Percentiles rank a stretch among this genome's conserved stretches.
Evolutionary conservation across 768 basidiomycete genomes (phyloP).

Genomic region (Tulasnella sp.): DNA sequence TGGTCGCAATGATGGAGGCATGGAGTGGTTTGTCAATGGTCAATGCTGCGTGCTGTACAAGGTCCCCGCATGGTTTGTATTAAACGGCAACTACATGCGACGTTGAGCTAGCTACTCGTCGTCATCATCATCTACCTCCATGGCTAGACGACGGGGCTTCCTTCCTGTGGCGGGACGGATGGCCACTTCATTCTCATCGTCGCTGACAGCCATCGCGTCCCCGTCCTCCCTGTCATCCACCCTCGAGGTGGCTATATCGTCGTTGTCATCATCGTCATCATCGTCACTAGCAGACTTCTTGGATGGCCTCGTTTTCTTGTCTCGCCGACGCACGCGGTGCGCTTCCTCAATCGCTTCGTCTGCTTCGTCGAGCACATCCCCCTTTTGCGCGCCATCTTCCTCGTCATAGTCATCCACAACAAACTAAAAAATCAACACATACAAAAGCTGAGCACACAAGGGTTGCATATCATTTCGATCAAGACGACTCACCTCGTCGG

Average conservation of each 20-base stretch:
- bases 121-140: neutral
- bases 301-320: neutral
- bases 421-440: neutral
- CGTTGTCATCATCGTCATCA: neutral
- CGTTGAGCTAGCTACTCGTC: too few species aligned
- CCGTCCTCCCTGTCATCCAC: neutral
- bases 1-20: too few species aligned
- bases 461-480: neutral
- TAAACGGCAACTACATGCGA: too few species aligned
- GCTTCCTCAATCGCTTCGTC: slow-evolving; percentile 8
- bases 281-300: neutral
- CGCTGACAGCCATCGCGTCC: neutral
- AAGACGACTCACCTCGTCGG: neutral
- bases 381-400: neutral
- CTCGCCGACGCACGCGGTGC: neutral
- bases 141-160: neutral
- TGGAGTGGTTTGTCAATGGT: too few species aligned
- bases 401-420: neutral
- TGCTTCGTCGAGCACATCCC: neutral
- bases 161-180: neutral
- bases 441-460: neutral
- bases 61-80: too few species aligned
- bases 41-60: too few species aligned
- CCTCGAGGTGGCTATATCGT: neutral
- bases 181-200: neutral